Percentiles rank a stretch among this genome's conserved stretches.
phyloP scores from a whole-genome alignment of 805 yeast species.

The Candida manassasensis region DNA sequence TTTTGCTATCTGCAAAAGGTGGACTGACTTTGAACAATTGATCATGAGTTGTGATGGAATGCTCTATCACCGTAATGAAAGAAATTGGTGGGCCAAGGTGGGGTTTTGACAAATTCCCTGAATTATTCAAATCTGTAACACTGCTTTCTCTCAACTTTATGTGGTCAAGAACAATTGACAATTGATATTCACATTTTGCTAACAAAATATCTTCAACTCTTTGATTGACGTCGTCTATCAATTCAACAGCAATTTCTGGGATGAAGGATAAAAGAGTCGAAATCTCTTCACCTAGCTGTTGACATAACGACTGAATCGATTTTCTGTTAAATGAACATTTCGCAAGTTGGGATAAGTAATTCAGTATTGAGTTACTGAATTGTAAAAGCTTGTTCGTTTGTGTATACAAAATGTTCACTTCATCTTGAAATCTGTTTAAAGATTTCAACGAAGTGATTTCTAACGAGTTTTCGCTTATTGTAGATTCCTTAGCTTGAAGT shows the following conservation, averaged over 20 bases:
- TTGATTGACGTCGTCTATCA: slow-evolving; percentile 19
- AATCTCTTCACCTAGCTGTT: slow-evolving; percentile 13
- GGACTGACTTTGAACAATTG: slow-evolving; percentile 38
- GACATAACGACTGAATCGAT: slow-evolving; percentile 10
- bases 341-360: slow-evolving; percentile 13
- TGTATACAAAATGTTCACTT: slow-evolving; percentile 16
- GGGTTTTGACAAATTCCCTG: slow-evolving; percentile 2
- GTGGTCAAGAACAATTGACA: background rate
- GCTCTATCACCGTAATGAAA: slow-evolving; percentile 13
- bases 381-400: slow-evolving; percentile 16
- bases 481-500: slow-evolving; percentile 16
- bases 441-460: slow-evolving; percentile 22
- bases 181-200: slow-evolving; percentile 13
- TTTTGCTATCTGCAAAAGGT: slow-evolving; percentile 33
- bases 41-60: slow-evolving; percentile 34
- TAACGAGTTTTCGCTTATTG: slow-evolving; percentile 21
- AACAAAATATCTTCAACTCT: slow-evolving; percentile 19
- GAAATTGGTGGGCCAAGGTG: slow-evolving; percentile 1
- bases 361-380: slow-evolving; percentile 14
- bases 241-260: slow-evolving; percentile 13
- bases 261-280: slow-evolving; percentile 14
- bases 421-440: slow-evolving; percentile 20
- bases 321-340: slow-evolving; percentile 13
- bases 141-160: background rate
- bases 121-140: slow-evolving; percentile 5